These are phyloP conservation scores for Streptanthus diversifolius DNA, from an alignment of 345 rosid species.

Conservation along the genomic window DNA sequence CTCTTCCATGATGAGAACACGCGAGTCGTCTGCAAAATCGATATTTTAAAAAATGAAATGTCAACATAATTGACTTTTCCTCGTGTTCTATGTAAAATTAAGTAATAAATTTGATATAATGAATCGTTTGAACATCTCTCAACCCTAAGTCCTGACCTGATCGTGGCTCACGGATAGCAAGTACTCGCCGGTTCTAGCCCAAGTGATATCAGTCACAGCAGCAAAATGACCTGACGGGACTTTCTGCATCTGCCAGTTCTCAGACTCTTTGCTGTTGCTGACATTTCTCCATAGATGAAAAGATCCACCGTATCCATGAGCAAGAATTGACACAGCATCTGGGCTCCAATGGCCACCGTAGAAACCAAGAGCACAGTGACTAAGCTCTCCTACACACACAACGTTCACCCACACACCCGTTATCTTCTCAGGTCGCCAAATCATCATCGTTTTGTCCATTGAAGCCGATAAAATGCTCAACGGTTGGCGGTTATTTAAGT, in stretches of 20 bases:
- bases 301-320: slow-evolving; percentile 94
- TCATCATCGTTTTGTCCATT: slow-evolving; percentile 99
- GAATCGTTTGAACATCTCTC: neutral
- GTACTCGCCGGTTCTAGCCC: slow-evolving; percentile 76
- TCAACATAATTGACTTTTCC: neutral
- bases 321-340: slow-evolving; percentile 61
- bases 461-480: slow-evolving; percentile 81
- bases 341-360: slow-evolving; percentile 97
- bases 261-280: slow-evolving; percentile 43
- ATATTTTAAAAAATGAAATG: neutral
- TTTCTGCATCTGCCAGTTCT: slow-evolving; percentile 84
- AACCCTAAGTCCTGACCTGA: slow-evolving; percentile 50
- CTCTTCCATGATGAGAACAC: slow-evolving; percentile 78
- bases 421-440: slow-evolving; percentile 89
- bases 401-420: slow-evolving; percentile 95
- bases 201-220: slow-evolving; percentile 69
- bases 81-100: neutral
- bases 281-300: slow-evolving; percentile 86
- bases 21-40: slow-evolving; percentile 60
- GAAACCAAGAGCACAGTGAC: slow-evolving; percentile 96
- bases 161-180: slow-evolving; percentile 88
- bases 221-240: slow-evolving; percentile 93
- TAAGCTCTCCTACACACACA: slow-evolving; percentile 91
- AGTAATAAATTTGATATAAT: neutral
- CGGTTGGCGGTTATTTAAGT: slow-evolving; percentile 50